Conservation (phyloP, 768 basidiomycete species). For the Pisolithus albus region DNA sequence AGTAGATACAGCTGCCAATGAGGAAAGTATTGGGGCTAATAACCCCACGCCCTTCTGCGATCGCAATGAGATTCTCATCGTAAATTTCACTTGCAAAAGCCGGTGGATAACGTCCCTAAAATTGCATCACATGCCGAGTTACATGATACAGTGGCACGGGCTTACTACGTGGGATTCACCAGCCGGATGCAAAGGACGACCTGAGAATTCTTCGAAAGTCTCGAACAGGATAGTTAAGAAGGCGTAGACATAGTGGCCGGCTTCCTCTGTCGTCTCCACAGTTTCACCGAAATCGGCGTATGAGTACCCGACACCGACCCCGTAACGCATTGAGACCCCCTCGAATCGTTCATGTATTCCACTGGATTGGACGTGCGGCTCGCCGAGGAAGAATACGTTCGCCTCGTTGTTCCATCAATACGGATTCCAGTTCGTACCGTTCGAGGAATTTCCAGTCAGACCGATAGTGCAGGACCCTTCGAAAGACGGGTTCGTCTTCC, state of each 20-base stretch:
- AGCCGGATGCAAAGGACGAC: constrained; percentile 61
- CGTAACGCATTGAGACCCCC: constrained; percentile 13
- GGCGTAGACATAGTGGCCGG: constrained; percentile 66
- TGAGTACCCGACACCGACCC: constrained; percentile 66
- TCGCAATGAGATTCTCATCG: constrained; percentile 58
- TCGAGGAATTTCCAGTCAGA: constrained; percentile 45
- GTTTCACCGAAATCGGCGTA: constrained; percentile 65
- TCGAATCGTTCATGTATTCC: background rate
- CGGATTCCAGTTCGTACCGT: constrained; percentile 59
- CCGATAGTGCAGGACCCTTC: constrained; percentile 57
- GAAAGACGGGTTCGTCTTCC: constrained; percentile 28
- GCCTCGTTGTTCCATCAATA: constrained; percentile 60
- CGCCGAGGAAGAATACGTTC: constrained; percentile 69
- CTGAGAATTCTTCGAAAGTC: constrained; percentile 65
- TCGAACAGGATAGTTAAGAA: constrained; percentile 79
- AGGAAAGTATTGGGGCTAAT: constrained; percentile 68
- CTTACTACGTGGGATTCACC: constrained; percentile 71
- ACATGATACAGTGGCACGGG: constrained; percentile 3
- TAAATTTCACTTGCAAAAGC: constrained; percentile 72
- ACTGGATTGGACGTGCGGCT: constrained; percentile 33
- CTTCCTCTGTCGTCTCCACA: constrained; percentile 72
- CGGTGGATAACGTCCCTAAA: constrained; percentile 62
- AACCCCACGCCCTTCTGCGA: constrained; percentile 40
- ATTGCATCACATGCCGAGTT: background rate
- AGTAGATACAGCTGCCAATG: constrained; percentile 67